Evolutionary conservation across 345 rosid species (phyloP).

Genomic region (Kandelia obovata): DNA sequence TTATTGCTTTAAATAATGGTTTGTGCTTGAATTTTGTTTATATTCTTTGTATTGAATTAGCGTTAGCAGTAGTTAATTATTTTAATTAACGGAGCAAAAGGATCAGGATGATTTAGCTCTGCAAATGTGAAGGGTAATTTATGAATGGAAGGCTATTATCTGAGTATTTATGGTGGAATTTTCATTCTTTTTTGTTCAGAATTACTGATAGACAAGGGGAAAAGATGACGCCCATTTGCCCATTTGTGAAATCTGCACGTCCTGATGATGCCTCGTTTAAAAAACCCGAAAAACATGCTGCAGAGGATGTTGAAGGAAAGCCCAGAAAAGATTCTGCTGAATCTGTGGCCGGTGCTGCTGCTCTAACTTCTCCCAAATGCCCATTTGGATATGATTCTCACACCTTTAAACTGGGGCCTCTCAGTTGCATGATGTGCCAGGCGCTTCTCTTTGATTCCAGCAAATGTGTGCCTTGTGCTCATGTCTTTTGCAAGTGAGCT

Average conservation of each 20-base stretch:
- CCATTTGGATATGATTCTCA: conserved; percentile 92
- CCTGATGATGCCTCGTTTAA: conserved; percentile 49
- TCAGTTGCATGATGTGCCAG: conserved; percentile 88
- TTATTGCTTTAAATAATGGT: no score
- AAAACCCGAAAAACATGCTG: conserved; percentile 34
- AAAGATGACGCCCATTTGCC: conserved; percentile 72
- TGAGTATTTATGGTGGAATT: neutral
- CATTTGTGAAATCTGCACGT: conserved; percentile 65
- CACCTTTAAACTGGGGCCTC: conserved; percentile 90
- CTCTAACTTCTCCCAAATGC: conserved; percentile 55
- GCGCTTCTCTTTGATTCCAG: conserved; percentile 71
- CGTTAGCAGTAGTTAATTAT: no score
- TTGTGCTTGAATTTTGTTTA: no score
- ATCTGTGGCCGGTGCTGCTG: neutral
- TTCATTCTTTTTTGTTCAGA: conserved; percentile 7
- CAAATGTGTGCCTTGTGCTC: conserved; percentile 91
- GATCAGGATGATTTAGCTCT: no score
- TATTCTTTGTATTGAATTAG: no score
- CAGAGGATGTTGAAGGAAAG: conserved; percentile 26
- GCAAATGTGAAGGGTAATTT: no score
- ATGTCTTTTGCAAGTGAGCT: conserved; percentile 83
- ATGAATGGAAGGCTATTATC: neutral
- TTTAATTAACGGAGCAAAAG: no score
- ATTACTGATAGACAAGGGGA: neutral
- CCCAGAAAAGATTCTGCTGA: conserved; percentile 34